Percentiles rank a stretch among this genome's conserved stretches.
Conservation (phyloP, 768 basidiomycete species). For the Auricularia sp. region DNA sequence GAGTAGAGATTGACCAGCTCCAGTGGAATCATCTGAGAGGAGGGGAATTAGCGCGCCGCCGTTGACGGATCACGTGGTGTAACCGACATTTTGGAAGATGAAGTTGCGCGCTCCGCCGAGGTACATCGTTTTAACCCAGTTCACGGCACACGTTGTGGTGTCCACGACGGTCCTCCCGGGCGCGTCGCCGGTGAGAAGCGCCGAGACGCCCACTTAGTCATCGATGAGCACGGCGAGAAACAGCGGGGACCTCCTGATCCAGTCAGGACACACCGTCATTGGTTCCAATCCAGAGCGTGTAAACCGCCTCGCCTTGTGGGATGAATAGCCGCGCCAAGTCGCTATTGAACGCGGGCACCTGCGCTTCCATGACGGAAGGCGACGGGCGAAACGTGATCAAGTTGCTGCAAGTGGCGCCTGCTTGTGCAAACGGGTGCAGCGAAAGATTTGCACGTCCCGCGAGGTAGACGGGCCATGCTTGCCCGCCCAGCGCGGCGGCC, state of each 20-base stretch:
- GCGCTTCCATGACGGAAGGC: constrained; percentile 48
- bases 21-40: constrained; percentile 45
- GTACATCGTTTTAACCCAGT: constrained; percentile 50
- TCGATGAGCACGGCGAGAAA: background rate
- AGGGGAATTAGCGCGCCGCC: background rate
- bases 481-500: constrained; percentile 19
- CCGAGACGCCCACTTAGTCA: constrained; percentile 33
- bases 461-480: constrained; percentile 5
- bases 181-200: constrained; percentile 40
- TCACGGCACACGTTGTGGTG: constrained; percentile 48
- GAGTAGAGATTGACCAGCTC: constrained; percentile 39
- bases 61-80: background rate
- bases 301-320: constrained; percentile 40
- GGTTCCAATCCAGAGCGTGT: constrained; percentile 61
- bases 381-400: constrained; percentile 20
- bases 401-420: constrained; percentile 6
- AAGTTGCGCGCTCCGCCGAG: constrained; percentile 54
- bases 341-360: constrained; percentile 33
- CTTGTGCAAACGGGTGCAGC: constrained; percentile 54
- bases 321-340: constrained; percentile 28
- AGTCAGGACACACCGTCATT: constrained; percentile 26
- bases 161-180: constrained; percentile 46
- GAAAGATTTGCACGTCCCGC: constrained; percentile 37
- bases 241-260: background rate
- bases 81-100: constrained; percentile 44